These are phyloP conservation scores for Paramecium biaurelia DNA, from an alignment of 73 alveolate species.

Conservation along the genomic window DNA sequence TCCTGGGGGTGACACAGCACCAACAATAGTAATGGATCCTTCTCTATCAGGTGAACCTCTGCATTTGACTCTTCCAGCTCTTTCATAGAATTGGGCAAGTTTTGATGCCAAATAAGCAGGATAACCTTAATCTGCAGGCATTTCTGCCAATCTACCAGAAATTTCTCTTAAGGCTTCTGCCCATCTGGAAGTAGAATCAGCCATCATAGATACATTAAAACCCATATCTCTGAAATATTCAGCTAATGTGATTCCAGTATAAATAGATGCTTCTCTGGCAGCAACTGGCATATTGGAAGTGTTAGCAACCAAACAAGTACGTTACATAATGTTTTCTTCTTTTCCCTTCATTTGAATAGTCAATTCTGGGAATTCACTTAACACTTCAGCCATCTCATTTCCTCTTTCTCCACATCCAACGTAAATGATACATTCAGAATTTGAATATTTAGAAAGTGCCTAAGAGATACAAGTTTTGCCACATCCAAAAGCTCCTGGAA, in stretches of 20 bases:
- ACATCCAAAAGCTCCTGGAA: slow-evolving; percentile 99
- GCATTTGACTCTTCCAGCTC: slow-evolving; percentile 99
- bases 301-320: slow-evolving; percentile 98
- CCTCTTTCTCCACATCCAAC: slow-evolving; percentile 99
- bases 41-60: slow-evolving; percentile 98
- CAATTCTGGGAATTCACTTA: slow-evolving; percentile 97
- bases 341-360: slow-evolving; percentile 82
- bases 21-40: slow-evolving; percentile 87
- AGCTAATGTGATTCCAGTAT: slow-evolving; percentile 98
- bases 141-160: slow-evolving; percentile 99
- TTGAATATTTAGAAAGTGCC: slow-evolving; percentile 96
- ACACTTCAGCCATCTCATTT: slow-evolving; percentile 99
- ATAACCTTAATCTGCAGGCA: slow-evolving; percentile 99
- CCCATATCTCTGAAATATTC: slow-evolving; percentile 99
- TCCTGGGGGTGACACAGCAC: slow-evolving; percentile 97
- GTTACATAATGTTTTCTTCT: slow-evolving; percentile 94
- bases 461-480: slow-evolving; percentile 98
- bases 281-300: slow-evolving; percentile 99
- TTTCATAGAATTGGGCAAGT: slow-evolving; percentile 97
- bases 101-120: slow-evolving; percentile 99
- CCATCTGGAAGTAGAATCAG: slow-evolving; percentile 99
- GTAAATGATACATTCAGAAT: slow-evolving; percentile 93
- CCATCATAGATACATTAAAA: slow-evolving; percentile 98
- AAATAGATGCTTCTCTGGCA: slow-evolving; percentile 99
- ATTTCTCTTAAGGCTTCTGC: slow-evolving; percentile 99